These are phyloP conservation scores for Neofusicoccum ribis DNA, from an alignment of 2,329 filamentous ascomycete genomes.

Conservation along the genomic window DNA sequence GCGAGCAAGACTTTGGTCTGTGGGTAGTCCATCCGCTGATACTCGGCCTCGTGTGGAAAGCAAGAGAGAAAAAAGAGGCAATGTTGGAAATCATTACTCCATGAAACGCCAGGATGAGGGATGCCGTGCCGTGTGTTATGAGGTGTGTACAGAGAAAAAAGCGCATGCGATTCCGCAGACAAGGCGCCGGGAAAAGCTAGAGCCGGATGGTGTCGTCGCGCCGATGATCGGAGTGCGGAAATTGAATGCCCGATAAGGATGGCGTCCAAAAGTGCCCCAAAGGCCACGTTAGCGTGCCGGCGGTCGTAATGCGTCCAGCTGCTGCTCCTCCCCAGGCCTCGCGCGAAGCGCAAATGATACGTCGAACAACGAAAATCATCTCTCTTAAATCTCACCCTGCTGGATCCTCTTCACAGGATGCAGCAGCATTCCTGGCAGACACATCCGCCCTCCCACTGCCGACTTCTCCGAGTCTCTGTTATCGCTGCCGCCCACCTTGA, in stretches of 20 bases:
- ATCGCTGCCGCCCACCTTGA: slow-evolving; percentile 46
- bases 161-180: neutral
- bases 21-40: neutral
- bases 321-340: neutral
- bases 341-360: neutral
- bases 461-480: slow-evolving; percentile 20
- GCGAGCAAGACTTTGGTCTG: neutral
- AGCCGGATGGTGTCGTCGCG: neutral
- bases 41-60: neutral
- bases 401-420: slow-evolving; percentile 76
- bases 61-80: neutral
- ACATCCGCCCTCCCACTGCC: slow-evolving; percentile 70
- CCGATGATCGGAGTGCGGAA: slow-evolving; percentile 9
- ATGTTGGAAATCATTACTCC: neutral
- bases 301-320: slow-evolving; percentile 1
- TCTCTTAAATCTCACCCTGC: slow-evolving; percentile 20
- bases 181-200: neutral
- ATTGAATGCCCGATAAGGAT: slow-evolving; percentile 7
- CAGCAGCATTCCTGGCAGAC: slow-evolving; percentile 82
- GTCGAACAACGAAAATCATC: slow-evolving; percentile 2
- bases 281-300: neutral
- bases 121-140: slow-evolving; percentile 9
- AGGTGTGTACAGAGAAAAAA: slow-evolving; percentile 12
- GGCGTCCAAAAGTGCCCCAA: neutral
- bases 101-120: slow-evolving; percentile 11